phyloP scores from a whole-genome alignment of 2,329 filamentous ascomycete species.

The Penicillium olsonii region DNA sequence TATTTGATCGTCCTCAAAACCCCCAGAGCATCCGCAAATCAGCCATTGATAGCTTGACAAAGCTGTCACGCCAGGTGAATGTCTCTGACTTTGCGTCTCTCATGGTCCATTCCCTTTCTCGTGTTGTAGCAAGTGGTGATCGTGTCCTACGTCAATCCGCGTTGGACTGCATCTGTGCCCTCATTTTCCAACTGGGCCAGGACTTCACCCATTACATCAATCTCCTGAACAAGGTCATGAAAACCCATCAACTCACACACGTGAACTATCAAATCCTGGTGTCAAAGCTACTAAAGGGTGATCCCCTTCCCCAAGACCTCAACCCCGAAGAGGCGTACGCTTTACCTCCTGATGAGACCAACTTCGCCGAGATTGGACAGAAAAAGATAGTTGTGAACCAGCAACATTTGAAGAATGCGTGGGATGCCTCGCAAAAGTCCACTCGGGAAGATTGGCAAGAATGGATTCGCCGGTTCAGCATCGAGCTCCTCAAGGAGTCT shows the following conservation, averaged over 20 bases:
- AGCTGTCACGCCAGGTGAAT: slow-evolving; percentile 93
- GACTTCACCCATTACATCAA: slow-evolving; percentile 94
- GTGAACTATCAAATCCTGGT: slow-evolving; percentile 91
- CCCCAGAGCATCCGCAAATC: slow-evolving; percentile 77
- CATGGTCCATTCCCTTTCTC: slow-evolving; percentile 89
- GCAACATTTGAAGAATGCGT: slow-evolving; percentile 93
- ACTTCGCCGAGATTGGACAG: slow-evolving; percentile 78
- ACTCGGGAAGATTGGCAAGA: slow-evolving; percentile 99
- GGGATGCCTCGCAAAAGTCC: slow-evolving; percentile 95
- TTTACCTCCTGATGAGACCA: slow-evolving; percentile 75
- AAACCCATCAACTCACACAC: slow-evolving; percentile 78
- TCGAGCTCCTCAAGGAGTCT: slow-evolving; percentile 90
- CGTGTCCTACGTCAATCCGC: slow-evolving; percentile 74
- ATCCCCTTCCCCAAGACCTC: slow-evolving; percentile 90
- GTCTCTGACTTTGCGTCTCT: slow-evolving; percentile 95
- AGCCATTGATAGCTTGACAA: slow-evolving; percentile 92
- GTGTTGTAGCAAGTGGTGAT: slow-evolving; percentile 75
- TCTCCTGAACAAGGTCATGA: slow-evolving; percentile 85
- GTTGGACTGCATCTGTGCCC: slow-evolving; percentile 87
- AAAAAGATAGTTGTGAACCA: slow-evolving; percentile 98
- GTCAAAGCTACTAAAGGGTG: slow-evolving; percentile 89
- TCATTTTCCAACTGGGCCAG: slow-evolving; percentile 93
- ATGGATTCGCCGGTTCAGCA: slow-evolving; percentile 96
- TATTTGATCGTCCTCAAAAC: slow-evolving; percentile 87
- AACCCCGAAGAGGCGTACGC: slow-evolving; percentile 81